Percentiles rank a stretch among this genome's conserved stretches.
phyloP scores from a whole-genome alignment of 2,329 filamentous ascomycete genomes.

The Ascochyta lentis region DNA sequence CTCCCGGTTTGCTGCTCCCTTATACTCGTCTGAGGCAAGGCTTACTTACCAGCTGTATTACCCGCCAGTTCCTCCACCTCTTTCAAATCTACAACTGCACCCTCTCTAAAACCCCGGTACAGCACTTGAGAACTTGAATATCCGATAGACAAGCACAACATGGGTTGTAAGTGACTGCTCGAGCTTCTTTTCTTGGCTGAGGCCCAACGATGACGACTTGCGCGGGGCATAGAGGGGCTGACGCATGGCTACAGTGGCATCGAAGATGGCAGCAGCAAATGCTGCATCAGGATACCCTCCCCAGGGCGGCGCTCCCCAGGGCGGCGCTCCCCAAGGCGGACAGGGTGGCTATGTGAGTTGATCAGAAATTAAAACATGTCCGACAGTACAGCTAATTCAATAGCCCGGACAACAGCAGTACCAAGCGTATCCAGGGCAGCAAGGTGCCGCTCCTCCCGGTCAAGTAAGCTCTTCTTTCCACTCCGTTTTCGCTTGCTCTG shows the following conservation, averaged over 20 bases:
- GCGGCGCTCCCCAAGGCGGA: slow-evolving; percentile 30
- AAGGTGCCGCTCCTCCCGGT: slow-evolving; percentile 50
- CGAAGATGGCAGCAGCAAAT: slow-evolving; percentile 55
- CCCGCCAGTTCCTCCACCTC: slow-evolving; percentile 6
- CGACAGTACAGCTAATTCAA: slow-evolving; percentile 32
- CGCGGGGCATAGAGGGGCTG: slow-evolving; percentile 32
- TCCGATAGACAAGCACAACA: slow-evolving; percentile 7
- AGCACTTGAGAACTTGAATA: not conserved
- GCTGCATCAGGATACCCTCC: slow-evolving; percentile 45
- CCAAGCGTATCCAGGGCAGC: slow-evolving; percentile 64
- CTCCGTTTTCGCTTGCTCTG: slow-evolving; percentile 35
- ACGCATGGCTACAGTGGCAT: slow-evolving; percentile 51
- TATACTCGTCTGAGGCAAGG: slow-evolving; percentile 17
- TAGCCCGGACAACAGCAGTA: slow-evolving; percentile 59
- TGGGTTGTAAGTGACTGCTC: slow-evolving; percentile 14
- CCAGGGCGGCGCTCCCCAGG: slow-evolving; percentile 33
- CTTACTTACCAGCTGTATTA: slow-evolving; percentile 13
- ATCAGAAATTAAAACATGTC: slow-evolving; percentile 11
- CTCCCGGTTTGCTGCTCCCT: slow-evolving; percentile 8
- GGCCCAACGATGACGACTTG: slow-evolving; percentile 23
- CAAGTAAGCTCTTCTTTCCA: slow-evolving; percentile 39
- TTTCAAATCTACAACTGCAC: not conserved
- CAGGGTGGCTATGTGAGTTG: slow-evolving; percentile 60
- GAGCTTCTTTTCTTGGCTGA: slow-evolving; percentile 6
- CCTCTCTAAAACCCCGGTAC: slow-evolving; percentile 1